A percentile compares a stretch with the other conserved stretches of the same genome.
Evolutionary conservation across 345 rosid genomes (phyloP).

Genomic region (Capsella bursapastoris): DNA sequence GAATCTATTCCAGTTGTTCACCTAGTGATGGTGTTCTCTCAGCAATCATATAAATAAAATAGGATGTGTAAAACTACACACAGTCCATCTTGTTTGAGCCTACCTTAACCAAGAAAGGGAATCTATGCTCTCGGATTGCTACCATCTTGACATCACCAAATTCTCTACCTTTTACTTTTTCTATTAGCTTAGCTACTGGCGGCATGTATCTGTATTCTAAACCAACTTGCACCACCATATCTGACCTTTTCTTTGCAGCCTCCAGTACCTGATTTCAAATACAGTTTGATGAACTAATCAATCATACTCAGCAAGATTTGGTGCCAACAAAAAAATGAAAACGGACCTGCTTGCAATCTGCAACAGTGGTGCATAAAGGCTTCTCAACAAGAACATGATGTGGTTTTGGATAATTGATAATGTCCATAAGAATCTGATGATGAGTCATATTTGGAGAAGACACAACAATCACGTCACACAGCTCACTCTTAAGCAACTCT

Average conservation of each 20-base stretch:
- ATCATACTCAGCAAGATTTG: neutral
- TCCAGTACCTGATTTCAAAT: slow-evolving; percentile 61
- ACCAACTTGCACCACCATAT: slow-evolving; percentile 91
- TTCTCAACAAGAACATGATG: slow-evolving; percentile 97
- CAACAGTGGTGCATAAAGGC: slow-evolving; percentile 88
- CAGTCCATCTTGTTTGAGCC: slow-evolving; percentile 48
- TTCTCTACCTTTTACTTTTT: slow-evolving; percentile 67
- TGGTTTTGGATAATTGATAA: slow-evolving; percentile 70
- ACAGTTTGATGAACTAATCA: neutral
- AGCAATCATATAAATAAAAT: slow-evolving; percentile 17
- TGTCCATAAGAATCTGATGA: slow-evolving; percentile 79
- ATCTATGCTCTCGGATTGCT: slow-evolving; percentile 86
- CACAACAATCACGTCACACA: slow-evolving; percentile 80
- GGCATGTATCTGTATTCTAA: slow-evolving; percentile 95
- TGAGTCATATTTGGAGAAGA: slow-evolving; percentile 98
- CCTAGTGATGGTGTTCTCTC: slow-evolving; percentile 50
- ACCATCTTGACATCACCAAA: slow-evolving; percentile 88
- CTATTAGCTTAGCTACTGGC: slow-evolving; percentile 86
- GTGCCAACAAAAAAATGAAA: neutral
- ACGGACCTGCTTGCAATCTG: slow-evolving; percentile 77
- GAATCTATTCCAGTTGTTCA: slow-evolving; percentile 93
- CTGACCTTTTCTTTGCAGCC: slow-evolving; percentile 77
- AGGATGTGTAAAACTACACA: slow-evolving; percentile 5
- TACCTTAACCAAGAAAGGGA: slow-evolving; percentile 98
- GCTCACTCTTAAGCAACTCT: slow-evolving; percentile 74